Evolutionary conservation across 78 protist genomes (phyloP).

Genomic region (Dictyostelium discoideum): DNA sequence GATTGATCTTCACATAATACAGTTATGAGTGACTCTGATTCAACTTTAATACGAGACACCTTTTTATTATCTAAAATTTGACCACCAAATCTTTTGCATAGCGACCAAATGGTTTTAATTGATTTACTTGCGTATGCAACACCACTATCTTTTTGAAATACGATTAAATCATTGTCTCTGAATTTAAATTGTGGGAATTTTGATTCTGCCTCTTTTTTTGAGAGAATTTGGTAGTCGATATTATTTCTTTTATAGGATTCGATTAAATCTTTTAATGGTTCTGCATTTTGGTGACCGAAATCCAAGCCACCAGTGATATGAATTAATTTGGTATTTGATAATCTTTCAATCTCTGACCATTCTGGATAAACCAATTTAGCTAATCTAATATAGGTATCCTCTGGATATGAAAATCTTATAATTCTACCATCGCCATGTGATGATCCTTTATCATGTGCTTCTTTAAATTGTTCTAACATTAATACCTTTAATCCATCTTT

Average conservation of each 20-base stretch:
- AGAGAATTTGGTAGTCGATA: neutral
- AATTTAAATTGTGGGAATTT: conserved; percentile 67
- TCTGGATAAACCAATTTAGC: conserved; percentile 40
- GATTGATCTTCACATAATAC: conserved; percentile 26
- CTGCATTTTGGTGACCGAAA: conserved; percentile 8
- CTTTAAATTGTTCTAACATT: conserved; percentile 50
- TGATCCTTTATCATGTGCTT: conserved; percentile 45
- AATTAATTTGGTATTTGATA: conserved; percentile 21
- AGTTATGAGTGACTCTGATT: conserved; percentile 14
- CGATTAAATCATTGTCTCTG: neutral
- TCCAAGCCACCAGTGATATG: conserved; percentile 76
- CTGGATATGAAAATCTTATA: conserved; percentile 67
- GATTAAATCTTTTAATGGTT: conserved; percentile 23
- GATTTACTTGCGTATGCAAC: conserved; percentile 63
- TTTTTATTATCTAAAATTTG: conserved; percentile 3
- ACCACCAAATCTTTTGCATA: conserved; percentile 55
- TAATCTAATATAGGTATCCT: conserved; percentile 33
- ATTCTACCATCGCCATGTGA: conserved; percentile 73
- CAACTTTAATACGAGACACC: conserved; percentile 27
- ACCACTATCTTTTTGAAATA: conserved; percentile 66
- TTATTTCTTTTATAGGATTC: neutral
- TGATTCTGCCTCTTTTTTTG: conserved; percentile 32
- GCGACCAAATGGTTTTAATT: conserved; percentile 16
- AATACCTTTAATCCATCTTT: conserved; percentile 71
- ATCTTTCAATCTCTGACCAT: conserved; percentile 40